phyloP scores from a whole-genome alignment of 2,329 filamentous ascomycete species.

The Nemania sp. region DNA sequence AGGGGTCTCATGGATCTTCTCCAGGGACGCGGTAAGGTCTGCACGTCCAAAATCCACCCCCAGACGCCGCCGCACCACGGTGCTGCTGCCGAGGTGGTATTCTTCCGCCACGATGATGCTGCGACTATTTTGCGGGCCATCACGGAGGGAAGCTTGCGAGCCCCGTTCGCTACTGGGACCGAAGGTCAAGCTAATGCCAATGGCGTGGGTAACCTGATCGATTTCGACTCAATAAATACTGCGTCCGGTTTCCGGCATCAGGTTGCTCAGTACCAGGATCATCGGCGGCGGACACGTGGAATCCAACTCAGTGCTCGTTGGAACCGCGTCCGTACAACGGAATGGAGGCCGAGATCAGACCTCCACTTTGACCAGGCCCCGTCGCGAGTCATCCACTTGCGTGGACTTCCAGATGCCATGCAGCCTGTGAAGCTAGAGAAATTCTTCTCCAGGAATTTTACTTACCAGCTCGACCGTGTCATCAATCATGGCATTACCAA shows the following conservation, averaged over 20 bases:
- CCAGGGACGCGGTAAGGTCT: constrained; percentile 13
- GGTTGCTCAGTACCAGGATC: no score
- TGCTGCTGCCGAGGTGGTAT: constrained; percentile 10
- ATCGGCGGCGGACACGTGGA: no score
- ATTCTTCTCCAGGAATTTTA: constrained; percentile 1
- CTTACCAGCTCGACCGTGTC: constrained; percentile 13
- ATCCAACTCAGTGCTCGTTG: background rate
- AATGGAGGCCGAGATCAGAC: background rate
- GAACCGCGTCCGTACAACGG: constrained; percentile 10
- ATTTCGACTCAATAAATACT: background rate
- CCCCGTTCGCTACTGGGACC: background rate
- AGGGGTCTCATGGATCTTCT: constrained; percentile 8
- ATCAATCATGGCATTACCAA: background rate
- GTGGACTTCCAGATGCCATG: background rate
- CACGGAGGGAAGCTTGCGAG: constrained; percentile 1
- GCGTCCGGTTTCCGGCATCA: no score
- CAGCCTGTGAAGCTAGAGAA: background rate
- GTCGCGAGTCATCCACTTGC: constrained; percentile 15
- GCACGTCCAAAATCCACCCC: background rate
- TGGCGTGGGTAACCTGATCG: background rate
- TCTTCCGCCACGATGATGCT: constrained; percentile 17
- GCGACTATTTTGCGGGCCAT: constrained; percentile 2
- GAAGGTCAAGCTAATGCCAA: background rate
- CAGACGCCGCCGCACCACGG: background rate
- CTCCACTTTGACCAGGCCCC: background rate